Base-by-base conservation (phyloP, 2,329 filamentous ascomycete genomes). In the Stagonosporopsis rhizophila region DNA sequence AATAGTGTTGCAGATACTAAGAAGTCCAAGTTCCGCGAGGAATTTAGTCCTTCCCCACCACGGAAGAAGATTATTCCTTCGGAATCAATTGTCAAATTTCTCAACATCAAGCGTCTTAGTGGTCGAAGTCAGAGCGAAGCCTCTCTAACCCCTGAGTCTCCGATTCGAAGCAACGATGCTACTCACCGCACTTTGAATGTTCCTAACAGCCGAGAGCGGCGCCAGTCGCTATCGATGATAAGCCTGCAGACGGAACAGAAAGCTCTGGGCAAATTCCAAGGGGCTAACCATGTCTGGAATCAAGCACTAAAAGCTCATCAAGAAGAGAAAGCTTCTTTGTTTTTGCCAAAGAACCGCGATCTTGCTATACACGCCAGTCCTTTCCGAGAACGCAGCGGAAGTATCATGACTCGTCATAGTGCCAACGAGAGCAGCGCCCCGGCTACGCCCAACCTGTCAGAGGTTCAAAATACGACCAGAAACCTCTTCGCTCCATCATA, bases 261-360 rank as follows among this genome's bases (percentile, higher is more conserved):
- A 1, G 65, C 67, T 6, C 38, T 69, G 2, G 59, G 56, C 1
- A 69, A 70, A 27, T 52, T 64, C 14, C 68, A 67, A 17, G 63
- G 67, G 2, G 52, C 64, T 3, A 63, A 64, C 9, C 64, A 68
- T 14, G 62, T 76, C 17, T 77, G 75, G 75, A 68, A 76, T 44
- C 62, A 64, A 35, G 75, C 75, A 25, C 56, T 76, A n/a, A 68
- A 72, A 53, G 66, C 67, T 14, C 67, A 76, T 37, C 73, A 74
- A 47, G 66, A 75, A 14, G 74, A 77, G 53, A 70, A 69, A 35
- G 63, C 67, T 22, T 66, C 65, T 6, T 62, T 77, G 51, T 75
- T 75, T 23, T 59, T 76, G 8, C 63, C 71, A 7, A 58, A 68
- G 22, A 70, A 76, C 44, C 71, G 68, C 49, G 64, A 68, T 2